These are phyloP conservation scores for Phialocephala sp. DNA, from an alignment of 2,329 filamentous ascomycete genomes.

Conservation along the genomic window DNA sequence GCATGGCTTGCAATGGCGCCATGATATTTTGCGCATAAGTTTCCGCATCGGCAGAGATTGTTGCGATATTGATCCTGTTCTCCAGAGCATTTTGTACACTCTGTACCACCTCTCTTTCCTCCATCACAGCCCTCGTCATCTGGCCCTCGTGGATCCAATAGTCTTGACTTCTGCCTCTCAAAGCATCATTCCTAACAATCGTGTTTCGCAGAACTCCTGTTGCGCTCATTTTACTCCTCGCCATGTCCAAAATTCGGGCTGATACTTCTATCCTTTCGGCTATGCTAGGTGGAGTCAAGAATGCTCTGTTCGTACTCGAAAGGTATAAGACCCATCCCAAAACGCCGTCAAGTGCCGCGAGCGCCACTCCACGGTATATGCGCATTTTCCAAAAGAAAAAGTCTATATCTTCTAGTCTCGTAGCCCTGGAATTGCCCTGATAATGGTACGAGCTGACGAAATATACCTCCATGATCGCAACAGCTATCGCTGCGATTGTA, in stretches of 20 bases:
- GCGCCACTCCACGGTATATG: constrained; percentile 63
- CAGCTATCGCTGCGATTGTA: constrained; percentile 63
- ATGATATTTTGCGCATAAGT: constrained; percentile 57
- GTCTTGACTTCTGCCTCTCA: constrained; percentile 68
- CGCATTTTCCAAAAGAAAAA: constrained; percentile 75
- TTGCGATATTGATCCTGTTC: constrained; percentile 66
- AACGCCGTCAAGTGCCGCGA: constrained; percentile 68
- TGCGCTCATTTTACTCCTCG: constrained; percentile 72
- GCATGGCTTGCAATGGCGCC: constrained; percentile 20
- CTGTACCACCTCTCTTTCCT: constrained; percentile 76
- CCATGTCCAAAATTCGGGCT: constrained; percentile 60
- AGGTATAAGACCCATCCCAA: constrained; percentile 75
- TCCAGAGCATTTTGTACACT: constrained; percentile 71
- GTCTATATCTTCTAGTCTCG: constrained; percentile 67
- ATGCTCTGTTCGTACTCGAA: constrained; percentile 79
- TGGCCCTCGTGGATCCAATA: constrained; percentile 85
- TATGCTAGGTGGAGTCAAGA: constrained; percentile 64
- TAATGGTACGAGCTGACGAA: constrained; percentile 68
- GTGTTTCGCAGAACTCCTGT: constrained; percentile 82
- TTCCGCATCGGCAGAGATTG: constrained; percentile 68
- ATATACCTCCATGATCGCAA: constrained; percentile 71
- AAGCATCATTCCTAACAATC: constrained; percentile 71
- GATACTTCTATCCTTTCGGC: constrained; percentile 70
- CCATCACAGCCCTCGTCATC: constrained; percentile 76
- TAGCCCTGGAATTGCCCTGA: constrained; percentile 65